These are phyloP conservation scores for Hanseniaspora valbyensis DNA, from an alignment of 805 yeast genomes.

Conservation along the genomic window DNA sequence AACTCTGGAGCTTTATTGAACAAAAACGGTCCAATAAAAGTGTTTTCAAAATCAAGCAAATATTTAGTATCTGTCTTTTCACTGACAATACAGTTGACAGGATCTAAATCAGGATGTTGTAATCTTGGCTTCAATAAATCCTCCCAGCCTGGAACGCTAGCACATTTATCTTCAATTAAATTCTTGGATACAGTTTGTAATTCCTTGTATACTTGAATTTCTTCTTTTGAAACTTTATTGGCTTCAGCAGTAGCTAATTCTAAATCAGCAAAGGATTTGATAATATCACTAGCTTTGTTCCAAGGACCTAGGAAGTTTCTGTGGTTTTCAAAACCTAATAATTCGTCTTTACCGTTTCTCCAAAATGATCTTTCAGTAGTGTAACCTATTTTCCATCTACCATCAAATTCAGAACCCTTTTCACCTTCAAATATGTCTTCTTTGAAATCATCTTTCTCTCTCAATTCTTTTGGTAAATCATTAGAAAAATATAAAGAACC, in stretches of 20 bases:
- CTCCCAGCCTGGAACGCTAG: slow-evolving; percentile 48
- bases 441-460: slow-evolving; percentile 30
- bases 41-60: slow-evolving; percentile 74
- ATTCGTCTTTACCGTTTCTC: slow-evolving; percentile 42
- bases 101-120: slow-evolving; percentile 75
- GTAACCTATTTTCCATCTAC: slow-evolving; percentile 89
- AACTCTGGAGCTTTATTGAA: slow-evolving; percentile 72
- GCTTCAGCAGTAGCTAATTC: slow-evolving; percentile 49
- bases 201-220: slow-evolving; percentile 51
- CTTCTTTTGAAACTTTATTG: slow-evolving; percentile 38
- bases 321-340: slow-evolving; percentile 40
- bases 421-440: slow-evolving; percentile 47
- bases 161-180: slow-evolving; percentile 41
- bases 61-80: slow-evolving; percentile 33
- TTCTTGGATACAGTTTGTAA: slow-evolving; percentile 45
- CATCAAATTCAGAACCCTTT: slow-evolving; percentile 35
- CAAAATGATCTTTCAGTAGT: slow-evolving; percentile 68
- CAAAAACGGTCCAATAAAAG: slow-evolving; percentile 70
- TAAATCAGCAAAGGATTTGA: slow-evolving; percentile 58
- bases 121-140: slow-evolving; percentile 64
- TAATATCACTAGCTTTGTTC: slow-evolving; percentile 52
- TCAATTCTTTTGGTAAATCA: slow-evolving; percentile 37
- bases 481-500: slow-evolving; percentile 76
- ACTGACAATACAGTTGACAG: slow-evolving; percentile 60
- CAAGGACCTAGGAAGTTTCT: slow-evolving; percentile 67